Percentiles rank a stretch among this genome's conserved stretches.
These are phyloP conservation scores for Perkinsus chesapeaki DNA, from an alignment of 169 alveolate species.

Conservation along the genomic window DNA sequence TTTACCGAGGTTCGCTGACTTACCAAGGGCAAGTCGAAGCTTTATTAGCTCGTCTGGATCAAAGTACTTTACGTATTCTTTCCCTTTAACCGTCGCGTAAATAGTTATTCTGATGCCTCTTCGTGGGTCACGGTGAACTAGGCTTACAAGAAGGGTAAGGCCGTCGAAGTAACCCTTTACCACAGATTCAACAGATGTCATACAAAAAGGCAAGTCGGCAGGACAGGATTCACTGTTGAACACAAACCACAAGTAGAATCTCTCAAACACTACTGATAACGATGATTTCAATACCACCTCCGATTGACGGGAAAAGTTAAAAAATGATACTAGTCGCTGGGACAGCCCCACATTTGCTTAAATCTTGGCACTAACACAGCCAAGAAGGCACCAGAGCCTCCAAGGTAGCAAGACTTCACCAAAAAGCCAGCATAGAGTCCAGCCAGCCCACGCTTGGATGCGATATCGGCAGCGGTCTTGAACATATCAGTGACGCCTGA, in stretches of 20 bases:
- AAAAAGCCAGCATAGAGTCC: slow-evolving; percentile 18
- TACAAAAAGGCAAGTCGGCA: neutral
- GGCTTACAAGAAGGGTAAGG: neutral
- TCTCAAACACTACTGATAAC: neutral
- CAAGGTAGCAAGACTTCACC: slow-evolving; percentile 13
- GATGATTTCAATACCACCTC: neutral
- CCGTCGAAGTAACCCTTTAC: neutral
- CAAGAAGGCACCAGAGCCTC: slow-evolving; percentile 18
- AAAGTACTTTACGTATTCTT: neutral
- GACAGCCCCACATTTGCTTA: slow-evolving; percentile 5
- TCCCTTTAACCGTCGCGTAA: neutral
- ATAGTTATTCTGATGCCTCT: neutral
- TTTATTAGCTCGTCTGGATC: neutral
- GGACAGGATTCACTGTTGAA: neutral
- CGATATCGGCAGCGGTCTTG: neutral
- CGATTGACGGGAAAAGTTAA: neutral
- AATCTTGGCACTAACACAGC: slow-evolving; percentile 15
- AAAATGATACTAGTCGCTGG: neutral
- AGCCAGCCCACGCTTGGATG: slow-evolving; percentile 11
- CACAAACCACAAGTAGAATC: neutral
- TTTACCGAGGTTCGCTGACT: neutral
- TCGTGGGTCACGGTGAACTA: neutral
- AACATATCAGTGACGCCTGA: neutral
- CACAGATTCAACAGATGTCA: neutral
- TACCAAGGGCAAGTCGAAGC: neutral